Evolutionary conservation across 1,139 yeast genomes (phyloP).

Genomic region (Protomyces pachydermus): DNA sequence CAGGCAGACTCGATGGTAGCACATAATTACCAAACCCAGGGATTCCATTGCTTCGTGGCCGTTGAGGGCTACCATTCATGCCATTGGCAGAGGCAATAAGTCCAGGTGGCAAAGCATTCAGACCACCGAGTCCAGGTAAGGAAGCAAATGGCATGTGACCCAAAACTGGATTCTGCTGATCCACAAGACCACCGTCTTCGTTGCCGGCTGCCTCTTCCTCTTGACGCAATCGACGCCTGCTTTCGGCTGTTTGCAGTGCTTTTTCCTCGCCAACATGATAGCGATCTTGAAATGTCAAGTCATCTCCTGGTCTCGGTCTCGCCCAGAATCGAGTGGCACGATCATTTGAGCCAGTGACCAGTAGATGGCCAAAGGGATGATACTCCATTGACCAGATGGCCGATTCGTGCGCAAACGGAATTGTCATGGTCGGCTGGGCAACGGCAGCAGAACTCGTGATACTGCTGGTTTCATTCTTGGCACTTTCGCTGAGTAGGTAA

Average conservation of each 20-base stretch:
- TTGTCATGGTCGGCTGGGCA: conserved; percentile 41
- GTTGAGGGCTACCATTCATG: not conserved
- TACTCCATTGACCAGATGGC: conserved; percentile 86
- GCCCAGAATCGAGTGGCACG: conserved; percentile 94
- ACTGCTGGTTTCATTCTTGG: conserved; percentile 27
- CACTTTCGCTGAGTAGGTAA: conserved; percentile 54
- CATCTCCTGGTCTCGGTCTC: conserved; percentile 85
- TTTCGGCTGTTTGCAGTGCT: conserved; percentile 4
- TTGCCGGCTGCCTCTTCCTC: conserved; percentile 12
- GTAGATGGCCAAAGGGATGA: conserved; percentile 88
- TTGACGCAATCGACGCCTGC: not conserved
- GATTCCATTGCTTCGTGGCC: not conserved
- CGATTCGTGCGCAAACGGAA: conserved; percentile 91
- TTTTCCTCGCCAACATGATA: conserved; percentile 45
- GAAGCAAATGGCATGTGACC: not conserved
- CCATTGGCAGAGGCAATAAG: not conserved
- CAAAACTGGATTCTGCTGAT: conserved; percentile 18
- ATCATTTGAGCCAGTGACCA: conserved; percentile 91
- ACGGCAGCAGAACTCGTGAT: conserved; percentile 26
- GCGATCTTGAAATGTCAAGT: conserved; percentile 74
- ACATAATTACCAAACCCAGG: conserved; percentile 16
- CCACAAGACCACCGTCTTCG: conserved; percentile 18
- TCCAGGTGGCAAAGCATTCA: conserved; percentile 1
- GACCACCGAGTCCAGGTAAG: conserved; percentile 14
- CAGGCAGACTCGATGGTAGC: not conserved